Conservation (phyloP, 371 early-diverging fungal genomes). For the Capillidium rhysosporum region DNA sequence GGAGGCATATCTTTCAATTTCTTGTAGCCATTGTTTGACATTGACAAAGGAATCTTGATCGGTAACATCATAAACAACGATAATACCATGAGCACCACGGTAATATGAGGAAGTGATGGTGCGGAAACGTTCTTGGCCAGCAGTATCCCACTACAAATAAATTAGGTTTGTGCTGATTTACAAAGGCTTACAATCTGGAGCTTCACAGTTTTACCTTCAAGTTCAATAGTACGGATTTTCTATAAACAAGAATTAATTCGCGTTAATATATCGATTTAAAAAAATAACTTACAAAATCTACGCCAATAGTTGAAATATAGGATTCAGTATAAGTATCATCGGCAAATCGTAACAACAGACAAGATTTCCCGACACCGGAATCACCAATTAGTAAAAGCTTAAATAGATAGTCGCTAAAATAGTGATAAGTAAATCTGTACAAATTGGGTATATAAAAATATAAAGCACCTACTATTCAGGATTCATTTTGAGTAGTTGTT, state of each 20-base stretch:
- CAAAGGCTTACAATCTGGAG: constrained; percentile 74
- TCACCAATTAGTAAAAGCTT: constrained; percentile 98
- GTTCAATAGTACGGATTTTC: constrained; percentile 98
- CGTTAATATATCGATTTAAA: neutral
- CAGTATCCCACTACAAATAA: constrained; percentile 90
- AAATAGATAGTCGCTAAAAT: constrained; percentile 83
- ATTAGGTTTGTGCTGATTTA: neutral
- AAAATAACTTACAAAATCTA: constrained; percentile 59
- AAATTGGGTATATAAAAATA: neutral
- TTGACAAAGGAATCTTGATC: constrained; percentile 87
- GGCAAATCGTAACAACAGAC: constrained; percentile 92
- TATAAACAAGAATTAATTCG: constrained; percentile 11
- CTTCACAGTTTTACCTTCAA: constrained; percentile 97
- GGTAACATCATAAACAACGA: constrained; percentile 97
- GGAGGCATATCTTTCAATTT: constrained; percentile 93
- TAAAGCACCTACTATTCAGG: constrained; percentile 12
- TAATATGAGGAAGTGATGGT: constrained; percentile 98
- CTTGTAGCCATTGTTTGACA: constrained; percentile 89
- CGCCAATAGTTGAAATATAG: constrained; percentile 98
- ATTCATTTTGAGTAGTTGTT: constrained; percentile 8
- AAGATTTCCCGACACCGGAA: constrained; percentile 98
- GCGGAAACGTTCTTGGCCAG: constrained; percentile 99
- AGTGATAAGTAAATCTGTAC: neutral
- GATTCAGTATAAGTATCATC: constrained; percentile 97
- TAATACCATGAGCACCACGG: constrained; percentile 96